Percentiles rank a stretch among this genome's conserved stretches.
Conservation (phyloP, 768 basidiomycete species). For the Hebeloma cylindrosporum region DNA sequence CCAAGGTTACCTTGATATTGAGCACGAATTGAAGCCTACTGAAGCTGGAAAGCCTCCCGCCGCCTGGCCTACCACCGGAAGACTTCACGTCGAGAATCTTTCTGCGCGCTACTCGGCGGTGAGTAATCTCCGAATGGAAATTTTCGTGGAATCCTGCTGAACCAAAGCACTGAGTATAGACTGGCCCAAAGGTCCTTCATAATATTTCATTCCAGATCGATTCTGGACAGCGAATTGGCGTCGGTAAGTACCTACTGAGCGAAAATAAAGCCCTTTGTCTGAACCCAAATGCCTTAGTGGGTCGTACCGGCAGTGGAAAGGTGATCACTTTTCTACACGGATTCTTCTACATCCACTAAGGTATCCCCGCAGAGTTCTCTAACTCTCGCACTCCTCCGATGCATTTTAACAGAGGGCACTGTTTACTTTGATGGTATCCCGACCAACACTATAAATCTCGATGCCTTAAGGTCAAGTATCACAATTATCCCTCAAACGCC, state of each 20-base stretch:
- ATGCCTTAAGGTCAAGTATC: constrained; percentile 54
- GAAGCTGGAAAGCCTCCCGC: constrained; percentile 54
- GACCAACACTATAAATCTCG: constrained; percentile 51
- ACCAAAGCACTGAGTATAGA: too few species aligned
- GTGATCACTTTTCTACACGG: constrained; percentile 18
- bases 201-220: constrained; percentile 51
- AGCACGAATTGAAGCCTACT: constrained; percentile 50
- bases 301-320: constrained; percentile 49
- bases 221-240: constrained; percentile 58
- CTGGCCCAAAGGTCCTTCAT: constrained; percentile 53
- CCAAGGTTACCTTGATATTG: constrained; percentile 58
- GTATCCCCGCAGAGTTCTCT: constrained; percentile 44
- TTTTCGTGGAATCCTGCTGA: background rate
- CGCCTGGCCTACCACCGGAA: constrained; percentile 64
- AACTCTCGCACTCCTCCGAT: constrained; percentile 39
- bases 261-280: background rate
- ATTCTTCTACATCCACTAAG: background rate
- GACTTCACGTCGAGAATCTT: constrained; percentile 52
- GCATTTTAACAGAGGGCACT: constrained; percentile 55
- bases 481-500: constrained; percentile 58
- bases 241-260: constrained; percentile 23
- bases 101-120: constrained; percentile 54
- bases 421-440: constrained; percentile 57
- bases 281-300: constrained; percentile 30
- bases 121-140: background rate